Percentiles rank a stretch among this genome's conserved stretches.
phyloP scores from a whole-genome alignment of 2,329 filamentous ascomycete species.

The Torrubiella hemipterigena region DNA sequence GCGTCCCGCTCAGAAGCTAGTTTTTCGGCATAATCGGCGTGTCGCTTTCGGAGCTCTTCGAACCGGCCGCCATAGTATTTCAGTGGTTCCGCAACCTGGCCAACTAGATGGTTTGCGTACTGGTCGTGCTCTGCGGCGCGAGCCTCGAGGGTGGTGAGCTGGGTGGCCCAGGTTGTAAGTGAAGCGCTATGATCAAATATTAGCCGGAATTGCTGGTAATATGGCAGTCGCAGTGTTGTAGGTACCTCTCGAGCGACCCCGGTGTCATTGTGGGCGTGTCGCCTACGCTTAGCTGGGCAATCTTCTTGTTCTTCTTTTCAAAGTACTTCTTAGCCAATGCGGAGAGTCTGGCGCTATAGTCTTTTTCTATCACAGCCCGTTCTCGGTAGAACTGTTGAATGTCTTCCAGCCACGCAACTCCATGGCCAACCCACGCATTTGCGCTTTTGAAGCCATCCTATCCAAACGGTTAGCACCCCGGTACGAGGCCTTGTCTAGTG shows the following conservation, averaged over 20 bases:
- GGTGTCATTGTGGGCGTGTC: conserved; percentile 89
- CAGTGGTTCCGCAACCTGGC: conserved; percentile 75
- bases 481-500: conserved; percentile 2
- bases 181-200: conserved; percentile 52
- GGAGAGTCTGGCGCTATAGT: conserved; percentile 82
- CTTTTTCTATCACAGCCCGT: conserved; percentile 86
- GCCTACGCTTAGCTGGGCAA: conserved; percentile 77
- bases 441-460: conserved; percentile 95
- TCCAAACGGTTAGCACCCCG: conserved; percentile 7
- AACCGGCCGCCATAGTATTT: conserved; percentile 63
- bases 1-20: conserved; percentile 80
- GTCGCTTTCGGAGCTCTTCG: conserved; percentile 85
- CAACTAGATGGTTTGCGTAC: conserved; percentile 66
- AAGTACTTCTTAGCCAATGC: conserved; percentile 91
- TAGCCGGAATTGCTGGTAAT: conserved; percentile 8
- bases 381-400: conserved; percentile 97
- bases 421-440: conserved; percentile 80
- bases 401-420: conserved; percentile 91
- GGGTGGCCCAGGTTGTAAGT: conserved; percentile 91
- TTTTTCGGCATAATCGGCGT: conserved; percentile 78
- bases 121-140: conserved; percentile 82
- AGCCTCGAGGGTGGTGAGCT: conserved; percentile 79
- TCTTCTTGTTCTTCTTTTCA: conserved; percentile 90
- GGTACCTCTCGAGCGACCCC: conserved; percentile 78
- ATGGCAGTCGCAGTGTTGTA: not conserved